Evolutionary conservation across 495 filamentous ascomycete species (phyloP).

Genomic region (Podospora comata): DNA sequence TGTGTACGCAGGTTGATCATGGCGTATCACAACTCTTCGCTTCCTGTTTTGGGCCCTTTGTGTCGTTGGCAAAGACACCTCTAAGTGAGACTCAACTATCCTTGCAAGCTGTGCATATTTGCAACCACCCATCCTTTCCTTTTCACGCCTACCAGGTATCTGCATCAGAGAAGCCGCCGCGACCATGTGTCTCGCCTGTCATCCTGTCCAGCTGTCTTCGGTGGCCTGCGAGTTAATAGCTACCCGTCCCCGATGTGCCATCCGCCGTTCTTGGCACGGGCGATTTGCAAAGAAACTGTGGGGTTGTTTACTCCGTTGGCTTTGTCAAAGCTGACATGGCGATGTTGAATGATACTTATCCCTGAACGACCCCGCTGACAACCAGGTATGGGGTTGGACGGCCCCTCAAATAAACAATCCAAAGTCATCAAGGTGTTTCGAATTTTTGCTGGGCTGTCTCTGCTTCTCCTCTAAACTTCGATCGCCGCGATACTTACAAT

Average conservation of each 20-base stretch:
- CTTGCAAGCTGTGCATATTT: no score
- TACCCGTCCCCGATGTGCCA: not conserved
- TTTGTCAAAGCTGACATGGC: not conserved
- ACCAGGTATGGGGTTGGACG: not conserved
- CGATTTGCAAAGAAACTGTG: not conserved
- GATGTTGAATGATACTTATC: not conserved
- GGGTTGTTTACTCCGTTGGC: not conserved
- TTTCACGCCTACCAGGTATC: no score
- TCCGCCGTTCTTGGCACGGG: not conserved
- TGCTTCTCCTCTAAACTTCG: not conserved
- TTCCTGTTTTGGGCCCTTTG: no score
- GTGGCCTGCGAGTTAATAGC: no score
- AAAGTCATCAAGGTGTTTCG: not conserved
- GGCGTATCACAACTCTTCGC: no score
- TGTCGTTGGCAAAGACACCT: no score
- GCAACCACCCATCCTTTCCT: no score
- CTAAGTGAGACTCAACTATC: no score
- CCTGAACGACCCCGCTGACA: not conserved
- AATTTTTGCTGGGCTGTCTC: not conserved
- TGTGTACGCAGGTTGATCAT: no score
- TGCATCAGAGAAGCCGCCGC: no score
- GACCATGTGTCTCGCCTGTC: no score
- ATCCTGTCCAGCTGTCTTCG: no score
- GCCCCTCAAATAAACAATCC: not conserved
- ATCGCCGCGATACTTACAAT: conserved; percentile 10